A percentile compares a stretch with the other conserved stretches of the same genome.
Conservation (phyloP, 352 stramenopile genomes). For the Globisporangium paddicum region DNA sequence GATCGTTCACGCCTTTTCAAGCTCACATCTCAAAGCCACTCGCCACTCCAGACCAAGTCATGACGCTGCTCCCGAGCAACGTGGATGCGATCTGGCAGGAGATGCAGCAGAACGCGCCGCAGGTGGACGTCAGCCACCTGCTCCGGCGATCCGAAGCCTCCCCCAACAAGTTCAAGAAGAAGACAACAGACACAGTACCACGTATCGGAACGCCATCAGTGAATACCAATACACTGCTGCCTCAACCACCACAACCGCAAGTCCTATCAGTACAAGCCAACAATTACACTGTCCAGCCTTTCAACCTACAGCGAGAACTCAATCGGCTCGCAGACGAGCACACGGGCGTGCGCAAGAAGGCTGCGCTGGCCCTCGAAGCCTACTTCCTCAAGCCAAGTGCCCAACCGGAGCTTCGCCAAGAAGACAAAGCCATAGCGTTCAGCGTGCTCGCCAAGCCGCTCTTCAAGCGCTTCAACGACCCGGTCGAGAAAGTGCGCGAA, state of each 20-base stretch:
- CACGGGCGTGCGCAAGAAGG: slow-evolving; percentile 49
- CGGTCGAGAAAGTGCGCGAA: slow-evolving; percentile 72
- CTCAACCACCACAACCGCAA: neutral
- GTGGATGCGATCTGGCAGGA: slow-evolving; percentile 48
- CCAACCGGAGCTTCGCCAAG: neutral
- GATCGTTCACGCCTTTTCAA: too few relatives aligned
- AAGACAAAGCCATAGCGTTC: slow-evolving; percentile 16
- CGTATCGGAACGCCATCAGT: too few relatives aligned
- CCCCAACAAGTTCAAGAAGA: slow-evolving; percentile 7
- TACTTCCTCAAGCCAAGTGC: slow-evolving; percentile 25
- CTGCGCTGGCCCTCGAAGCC: slow-evolving; percentile 38
- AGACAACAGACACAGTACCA: too few relatives aligned
- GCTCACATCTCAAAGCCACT: too few relatives aligned
- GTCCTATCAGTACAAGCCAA: neutral
- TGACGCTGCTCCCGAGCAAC: neutral
- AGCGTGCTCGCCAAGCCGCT: slow-evolving; percentile 59
- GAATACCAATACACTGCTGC: neutral
- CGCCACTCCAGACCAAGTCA: too few relatives aligned
- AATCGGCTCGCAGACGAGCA: slow-evolving; percentile 59
- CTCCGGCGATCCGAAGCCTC: slow-evolving; percentile 37
- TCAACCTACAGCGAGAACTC: slow-evolving; percentile 44
- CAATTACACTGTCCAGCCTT: slow-evolving; percentile 6
- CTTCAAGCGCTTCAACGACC: slow-evolving; percentile 83
- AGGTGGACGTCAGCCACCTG: slow-evolving; percentile 23
- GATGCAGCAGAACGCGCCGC: slow-evolving; percentile 29